Base-by-base conservation (phyloP, 345 rosid species). In the Salix caprea region DNA sequence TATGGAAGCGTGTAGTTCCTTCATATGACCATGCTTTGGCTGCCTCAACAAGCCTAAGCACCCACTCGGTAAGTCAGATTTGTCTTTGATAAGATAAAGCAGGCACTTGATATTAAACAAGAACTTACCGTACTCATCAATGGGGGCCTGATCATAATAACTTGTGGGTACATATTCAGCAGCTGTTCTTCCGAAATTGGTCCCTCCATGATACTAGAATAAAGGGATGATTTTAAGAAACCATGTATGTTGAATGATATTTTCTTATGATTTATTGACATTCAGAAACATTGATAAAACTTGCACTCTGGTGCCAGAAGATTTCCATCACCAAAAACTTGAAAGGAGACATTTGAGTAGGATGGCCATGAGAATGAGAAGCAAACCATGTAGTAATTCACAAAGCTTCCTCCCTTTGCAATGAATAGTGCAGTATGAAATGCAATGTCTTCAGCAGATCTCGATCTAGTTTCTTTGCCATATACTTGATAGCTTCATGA, bases 371-470 rank as follows among this genome's bases (percentile, higher is more conserved):
- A 50, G 78, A 70, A 50, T 66, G 54, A 40, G 14, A 15, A 18
- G 0, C 56, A 65, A 86, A 90, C 97, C 97, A 90, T 92, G 83
- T 92, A 92, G 75, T 92, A 92, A 79, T 92, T 92, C 36, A 92
- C 80, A 71, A 74, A 92, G 80, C 95, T 89, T 84, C 97, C 97
- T 19, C 81, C 86, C 84, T 84, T 92, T 2, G 90, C 91, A 18
- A 92, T 68, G 80, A 92, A 92, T 12, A 86, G 82, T 30, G 92
- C 90, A 70, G 88, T 93, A 8, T 90, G 94, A 68, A 84, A 92
- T 67, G 97, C 92, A 64, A 90, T 88, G 75, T 92, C 93, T 85
- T 90, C 88, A 24, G 86, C 88, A 36, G 92, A 83, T 83, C 97
- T 86, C 14, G 72, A 72, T 50, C 26, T 61, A 23, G 84, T 65